phyloP scores from a whole-genome alignment of 2,329 filamentous ascomycete genomes.

The Parasarocladium wereldwijsianum region DNA sequence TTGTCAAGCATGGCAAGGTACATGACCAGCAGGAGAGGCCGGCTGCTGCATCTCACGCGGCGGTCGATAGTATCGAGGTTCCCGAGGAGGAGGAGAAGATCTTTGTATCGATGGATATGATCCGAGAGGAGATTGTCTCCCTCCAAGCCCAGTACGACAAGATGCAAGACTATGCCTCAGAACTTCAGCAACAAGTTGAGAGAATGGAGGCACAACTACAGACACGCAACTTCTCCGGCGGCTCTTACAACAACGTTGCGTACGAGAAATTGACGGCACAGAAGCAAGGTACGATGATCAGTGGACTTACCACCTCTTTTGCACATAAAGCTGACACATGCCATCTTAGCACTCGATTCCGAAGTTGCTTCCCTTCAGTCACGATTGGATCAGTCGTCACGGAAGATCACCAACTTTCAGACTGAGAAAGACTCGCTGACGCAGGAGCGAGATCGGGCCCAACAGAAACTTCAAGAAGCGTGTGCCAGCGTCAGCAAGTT shows the following conservation, averaged over 20 bases:
- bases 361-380: conserved; percentile 45
- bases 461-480: conserved; percentile 46
- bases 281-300: conserved; percentile 36
- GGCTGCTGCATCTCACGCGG: conserved; percentile 23
- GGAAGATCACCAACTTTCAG: conserved; percentile 46
- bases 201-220: conserved; percentile 33
- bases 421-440: conserved; percentile 47
- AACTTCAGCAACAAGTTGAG: conserved; percentile 35
- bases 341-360: conserved; percentile 35
- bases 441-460: conserved; percentile 50
- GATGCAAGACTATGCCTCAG: conserved; percentile 38
- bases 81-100: conserved; percentile 41
- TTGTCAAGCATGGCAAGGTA: conserved; percentile 38
- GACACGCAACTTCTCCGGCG: conserved; percentile 1
- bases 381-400: conserved; percentile 46
- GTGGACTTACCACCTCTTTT: conserved; percentile 3
- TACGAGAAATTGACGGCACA: conserved; percentile 29
- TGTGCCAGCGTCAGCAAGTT: conserved; percentile 41
- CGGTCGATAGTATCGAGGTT: conserved; percentile 34
- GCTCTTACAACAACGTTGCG: neutral
- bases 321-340: conserved; percentile 7
- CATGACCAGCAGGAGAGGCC: conserved; percentile 25
- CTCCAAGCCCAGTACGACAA: conserved; percentile 42
- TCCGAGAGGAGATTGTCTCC: conserved; percentile 40
- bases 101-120: conserved; percentile 47